Percentiles rank a stretch among this genome's conserved stretches.
Evolutionary conservation across 768 basidiomycete species (phyloP).

Genomic region (Sporobolomyces phaffii): DNA sequence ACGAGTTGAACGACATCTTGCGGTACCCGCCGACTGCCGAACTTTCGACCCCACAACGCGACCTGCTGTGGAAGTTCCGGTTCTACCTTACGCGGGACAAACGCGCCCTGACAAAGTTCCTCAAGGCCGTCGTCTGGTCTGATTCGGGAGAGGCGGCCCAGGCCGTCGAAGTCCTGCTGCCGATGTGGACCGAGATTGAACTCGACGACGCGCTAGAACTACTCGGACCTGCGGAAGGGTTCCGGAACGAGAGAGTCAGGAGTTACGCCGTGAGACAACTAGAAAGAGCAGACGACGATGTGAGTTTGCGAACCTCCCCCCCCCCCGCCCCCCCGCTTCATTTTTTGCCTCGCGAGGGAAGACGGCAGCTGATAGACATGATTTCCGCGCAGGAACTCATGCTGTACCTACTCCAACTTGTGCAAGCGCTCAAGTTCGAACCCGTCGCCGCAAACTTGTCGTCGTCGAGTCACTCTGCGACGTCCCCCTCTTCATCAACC

Average conservation of each 20-base stretch:
- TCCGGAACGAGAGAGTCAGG: conserved; percentile 62
- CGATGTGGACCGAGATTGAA: conserved; percentile 95
- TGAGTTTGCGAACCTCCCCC: conserved; percentile 46
- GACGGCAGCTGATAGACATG: too few species aligned
- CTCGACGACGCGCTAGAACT: conserved; percentile 94
- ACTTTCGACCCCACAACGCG: conserved; percentile 85
- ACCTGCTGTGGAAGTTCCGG: conserved; percentile 97
- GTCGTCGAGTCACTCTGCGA: conserved; percentile 22
- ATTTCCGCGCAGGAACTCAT: conserved; percentile 79
- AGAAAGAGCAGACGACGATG: conserved; percentile 87
- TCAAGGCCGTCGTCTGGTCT: conserved; percentile 95
- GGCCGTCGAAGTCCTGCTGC: conserved; percentile 89
- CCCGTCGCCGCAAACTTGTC: conserved; percentile 50
- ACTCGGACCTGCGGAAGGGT: conserved; percentile 82
- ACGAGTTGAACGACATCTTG: conserved; percentile 82
- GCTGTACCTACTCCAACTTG: conserved; percentile 87
- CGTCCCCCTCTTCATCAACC: conserved; percentile 50
- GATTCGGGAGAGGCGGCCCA: conserved; percentile 95
- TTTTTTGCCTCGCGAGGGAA: background rate
- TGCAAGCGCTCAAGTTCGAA: conserved; percentile 96
- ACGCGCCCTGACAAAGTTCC: conserved; percentile 90
- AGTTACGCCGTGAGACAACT: conserved; percentile 91
- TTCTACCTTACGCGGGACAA: conserved; percentile 91
- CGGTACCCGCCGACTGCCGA: conserved; percentile 82
- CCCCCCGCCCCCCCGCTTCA: too few species aligned